phyloP scores from a whole-genome alignment of 2,329 filamentous ascomycete genomes.

The Fusarium sp. region DNA sequence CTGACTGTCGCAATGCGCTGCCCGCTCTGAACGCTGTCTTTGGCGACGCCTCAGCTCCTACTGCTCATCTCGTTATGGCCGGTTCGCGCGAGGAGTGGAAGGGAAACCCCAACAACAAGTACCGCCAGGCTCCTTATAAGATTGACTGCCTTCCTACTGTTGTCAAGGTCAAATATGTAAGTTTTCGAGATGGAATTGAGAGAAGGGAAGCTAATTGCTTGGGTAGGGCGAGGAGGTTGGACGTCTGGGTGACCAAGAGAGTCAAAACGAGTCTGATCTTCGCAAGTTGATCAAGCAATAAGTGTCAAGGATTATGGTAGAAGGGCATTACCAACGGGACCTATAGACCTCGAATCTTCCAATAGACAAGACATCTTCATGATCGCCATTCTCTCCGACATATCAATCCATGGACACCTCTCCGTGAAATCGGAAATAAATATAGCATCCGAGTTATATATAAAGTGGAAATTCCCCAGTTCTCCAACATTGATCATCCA shows the following conservation, averaged over 20 bases:
- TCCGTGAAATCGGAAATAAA: background rate
- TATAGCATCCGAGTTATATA: background rate
- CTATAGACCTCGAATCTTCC: background rate
- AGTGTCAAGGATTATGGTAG: background rate
- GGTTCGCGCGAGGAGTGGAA: constrained; percentile 44
- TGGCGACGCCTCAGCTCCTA: constrained; percentile 39
- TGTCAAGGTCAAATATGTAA: constrained; percentile 45
- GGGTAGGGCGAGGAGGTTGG: constrained; percentile 44
- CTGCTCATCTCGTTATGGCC: constrained; percentile 45
- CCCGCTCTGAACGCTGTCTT: constrained; percentile 45
- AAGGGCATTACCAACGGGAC: too few species aligned
- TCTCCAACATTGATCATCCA: constrained; percentile 2
- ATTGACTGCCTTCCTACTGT: constrained; percentile 47
- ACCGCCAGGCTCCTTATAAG: constrained; percentile 43
- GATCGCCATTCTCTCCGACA: background rate
- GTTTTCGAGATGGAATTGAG: background rate
- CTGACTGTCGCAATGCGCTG: constrained; percentile 45
- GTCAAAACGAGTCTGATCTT: constrained; percentile 45
- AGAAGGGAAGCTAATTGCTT: background rate
- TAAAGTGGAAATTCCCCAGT: constrained; percentile 7
- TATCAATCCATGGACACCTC: background rate
- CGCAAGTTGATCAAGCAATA: constrained; percentile 31
- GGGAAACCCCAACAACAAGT: constrained; percentile 44
- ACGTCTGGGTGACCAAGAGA: constrained; percentile 45
- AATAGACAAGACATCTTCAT: background rate